phyloP scores from a whole-genome alignment of 75 land plant species.

The Chamaecyparis obtusa region DNA sequence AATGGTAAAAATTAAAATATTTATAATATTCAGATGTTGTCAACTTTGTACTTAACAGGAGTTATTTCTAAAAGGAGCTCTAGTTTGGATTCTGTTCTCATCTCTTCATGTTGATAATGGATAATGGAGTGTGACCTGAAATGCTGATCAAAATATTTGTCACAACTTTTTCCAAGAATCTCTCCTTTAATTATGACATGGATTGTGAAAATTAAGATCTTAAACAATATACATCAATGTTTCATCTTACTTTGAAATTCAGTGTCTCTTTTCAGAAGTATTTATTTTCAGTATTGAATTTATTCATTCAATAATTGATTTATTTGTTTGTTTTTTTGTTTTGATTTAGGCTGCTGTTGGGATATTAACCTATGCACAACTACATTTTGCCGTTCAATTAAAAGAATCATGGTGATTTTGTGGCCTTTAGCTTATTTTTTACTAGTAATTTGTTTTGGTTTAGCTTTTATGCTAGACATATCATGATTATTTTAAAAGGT shows the following conservation, averaged over 20 bases:
- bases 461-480: background rate
- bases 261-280: background rate
- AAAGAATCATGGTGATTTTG: slow-evolving; percentile 92
- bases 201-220: too few species aligned
- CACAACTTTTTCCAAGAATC: too few species aligned
- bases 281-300: background rate
- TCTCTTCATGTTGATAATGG: too few species aligned
- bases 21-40: too few species aligned
- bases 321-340: background rate
- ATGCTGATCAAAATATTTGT: too few species aligned
- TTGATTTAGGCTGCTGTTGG: slow-evolving; percentile 89
- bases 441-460: background rate
- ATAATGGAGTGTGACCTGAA: too few species aligned
- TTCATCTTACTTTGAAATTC: background rate
- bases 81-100: too few species aligned
- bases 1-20: too few species aligned
- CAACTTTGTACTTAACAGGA: too few species aligned
- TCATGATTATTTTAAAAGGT: background rate
- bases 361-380: slow-evolving; percentile 92
- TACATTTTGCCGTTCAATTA: slow-evolving; percentile 79
- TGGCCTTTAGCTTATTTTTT: background rate
- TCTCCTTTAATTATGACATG: too few species aligned
- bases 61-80: too few species aligned
- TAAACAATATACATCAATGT: background rate
- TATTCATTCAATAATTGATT: background rate